phyloP scores from a whole-genome alignment of 495 filamentous ascomycete genomes.

The Annulohypoxylon bovei region DNA sequence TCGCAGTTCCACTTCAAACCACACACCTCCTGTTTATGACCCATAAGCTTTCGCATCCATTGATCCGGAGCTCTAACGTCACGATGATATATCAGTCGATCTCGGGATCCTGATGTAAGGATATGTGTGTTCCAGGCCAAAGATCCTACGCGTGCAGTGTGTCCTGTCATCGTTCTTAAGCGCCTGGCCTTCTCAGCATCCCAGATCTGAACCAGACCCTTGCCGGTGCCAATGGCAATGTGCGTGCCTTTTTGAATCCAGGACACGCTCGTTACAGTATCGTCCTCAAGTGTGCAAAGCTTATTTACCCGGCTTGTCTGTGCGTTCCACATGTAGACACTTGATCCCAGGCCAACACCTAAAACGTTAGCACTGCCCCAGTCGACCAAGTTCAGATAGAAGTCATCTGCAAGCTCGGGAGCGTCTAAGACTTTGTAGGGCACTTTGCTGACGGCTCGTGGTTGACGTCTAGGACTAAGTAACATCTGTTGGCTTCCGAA shows the following conservation, averaged over 20 bases:
- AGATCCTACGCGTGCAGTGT: constrained; percentile 88
- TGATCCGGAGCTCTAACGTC: constrained; percentile 95
- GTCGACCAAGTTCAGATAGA: constrained; percentile 96
- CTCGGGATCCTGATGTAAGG: constrained; percentile 91
- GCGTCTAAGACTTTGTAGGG: constrained; percentile 98
- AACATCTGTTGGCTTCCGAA: constrained; percentile 92
- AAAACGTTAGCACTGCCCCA: constrained; percentile 97
- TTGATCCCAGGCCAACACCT: constrained; percentile 88
- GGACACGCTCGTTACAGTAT: constrained; percentile 93
- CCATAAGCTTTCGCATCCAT: constrained; percentile 82
- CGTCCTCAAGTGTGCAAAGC: constrained; percentile 90
- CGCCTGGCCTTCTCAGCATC: constrained; percentile 87
- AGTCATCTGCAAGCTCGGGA: constrained; percentile 94
- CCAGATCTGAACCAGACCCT: constrained; percentile 97
- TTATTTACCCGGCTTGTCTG: constrained; percentile 86
- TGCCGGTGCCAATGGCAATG: constrained; percentile 90
- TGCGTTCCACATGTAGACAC: constrained; percentile 99
- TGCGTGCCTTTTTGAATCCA: constrained; percentile 98
- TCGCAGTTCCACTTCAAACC: constrained; percentile 98
- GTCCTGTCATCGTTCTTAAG: constrained; percentile 94
- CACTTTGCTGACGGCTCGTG: constrained; percentile 90
- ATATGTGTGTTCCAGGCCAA: constrained; percentile 99
- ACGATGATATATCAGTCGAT: constrained; percentile 91
- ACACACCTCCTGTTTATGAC: constrained; percentile 98
- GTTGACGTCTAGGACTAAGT: constrained; percentile 85